Evolutionary conservation across 2,329 filamentous ascomycete species (phyloP), one percentile per base, ranked within the genome.

Genomic region (Fusarium goolgardi): DNA sequence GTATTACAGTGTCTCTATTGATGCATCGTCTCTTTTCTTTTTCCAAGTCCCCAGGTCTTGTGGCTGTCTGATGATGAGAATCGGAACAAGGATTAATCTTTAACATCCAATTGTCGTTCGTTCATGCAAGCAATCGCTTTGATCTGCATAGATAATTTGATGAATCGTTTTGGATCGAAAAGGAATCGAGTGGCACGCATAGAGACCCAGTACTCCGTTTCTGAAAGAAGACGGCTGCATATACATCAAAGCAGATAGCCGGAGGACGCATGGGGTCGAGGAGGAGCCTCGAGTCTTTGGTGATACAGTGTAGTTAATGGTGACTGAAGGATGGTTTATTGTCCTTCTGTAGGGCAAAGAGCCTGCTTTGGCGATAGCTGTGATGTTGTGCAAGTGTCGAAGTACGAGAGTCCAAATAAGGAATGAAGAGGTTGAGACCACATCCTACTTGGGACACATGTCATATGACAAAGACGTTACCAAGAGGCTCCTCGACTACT

Each of bases 171-270:
- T 44, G 20, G 43, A 40, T 43, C 40, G 44, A 60, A 47, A 43
- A 59, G 43, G 41, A 35, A 23, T 34, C 40, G 40, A 31, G 62
- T 39, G 47, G 44, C 52, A 46, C 41, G 43, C 54, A 23, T 37
- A 27, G 20, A 18, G 44, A 21, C 55, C 58, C 54, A 51, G 55
- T 35, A 15, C 34, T 15, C 25, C 43, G 45, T 45, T 43, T 37
- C 71, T 71, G 23, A 67, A 72, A 69, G 25, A 47, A 63, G 72
- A 46, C 27, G 31, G 50, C 21, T 70, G 70, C 71, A 73, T 59
- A 44, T 29, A 58, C 31, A 51, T 37, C 34, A 53, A 73, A 44
- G 71, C 64, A 70, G 59, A 58, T 62, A 71, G 55, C 70, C 71
- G 61, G 23, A 15, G 47, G 43, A 27, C 49, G 44, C 50, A 39